Evolutionary conservation across 2,329 filamentous ascomycete genomes (phyloP), one percentile per base, ranked within the genome.

Genomic region (Pseudocercospora cruenta): DNA sequence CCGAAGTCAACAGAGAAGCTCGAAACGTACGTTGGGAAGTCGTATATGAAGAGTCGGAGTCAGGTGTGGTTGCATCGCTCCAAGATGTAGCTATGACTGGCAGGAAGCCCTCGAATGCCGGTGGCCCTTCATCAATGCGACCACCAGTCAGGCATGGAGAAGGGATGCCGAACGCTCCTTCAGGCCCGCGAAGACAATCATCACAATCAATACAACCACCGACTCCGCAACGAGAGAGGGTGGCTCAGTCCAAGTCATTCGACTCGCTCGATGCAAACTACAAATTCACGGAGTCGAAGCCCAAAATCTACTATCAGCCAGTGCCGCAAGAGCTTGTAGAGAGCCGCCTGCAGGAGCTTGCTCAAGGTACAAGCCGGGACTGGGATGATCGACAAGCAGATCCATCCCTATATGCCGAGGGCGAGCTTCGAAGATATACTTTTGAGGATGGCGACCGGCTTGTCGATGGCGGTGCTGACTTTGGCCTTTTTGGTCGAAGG

Each of bases 1-100:
- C 80, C 47, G 92, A 96, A 70, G 82, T 59, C 66, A 77, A 76
- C 78, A 81, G 61, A 78, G 77, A 76, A 74, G 72, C 74, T 31
- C 51, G 51, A 10, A 73, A 70, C 1, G 83, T 89, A 10, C 80
- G 83, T 24, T 96, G 90, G 88, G 91, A 94, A 78, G 87, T 96
- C 6, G 78, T 84, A 6, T 96, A 96, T 74, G 83, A 67, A 5
- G 79, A 82, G 26, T 84, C 84, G 3, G 81, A 83, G 2, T 81
- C 88, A 59, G 86, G 59, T 45, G 82, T 89, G 12, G 82, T 69
- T 43, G 65, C 67, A 43, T 63, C 59, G 2, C 69, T 71, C 14
- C 71, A 71, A 57, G 73, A 72, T 73, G 73, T 59, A 62, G 64
- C 65, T 24, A 33, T 63, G 1, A 54, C 60, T 45, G 62, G 64